phyloP scores from a whole-genome alignment of 169 alveolate species.

The Cryptosporidium sp. region DNA sequence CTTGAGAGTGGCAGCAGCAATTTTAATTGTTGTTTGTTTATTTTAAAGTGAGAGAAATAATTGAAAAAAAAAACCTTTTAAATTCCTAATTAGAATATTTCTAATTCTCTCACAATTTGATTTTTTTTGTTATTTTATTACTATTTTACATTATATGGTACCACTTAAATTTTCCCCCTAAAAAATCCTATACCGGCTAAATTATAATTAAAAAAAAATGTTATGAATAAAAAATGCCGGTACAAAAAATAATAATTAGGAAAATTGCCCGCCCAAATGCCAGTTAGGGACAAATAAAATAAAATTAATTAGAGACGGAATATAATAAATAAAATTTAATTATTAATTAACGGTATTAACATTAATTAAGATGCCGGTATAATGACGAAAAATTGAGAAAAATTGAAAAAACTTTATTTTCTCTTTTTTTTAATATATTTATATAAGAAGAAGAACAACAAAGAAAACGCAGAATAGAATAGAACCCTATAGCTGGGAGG shows the following conservation, averaged over 20 bases:
- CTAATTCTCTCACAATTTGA: not conserved
- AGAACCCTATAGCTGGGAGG: not conserved
- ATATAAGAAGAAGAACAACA: slow-evolving; percentile 5
- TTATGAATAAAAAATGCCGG: not conserved
- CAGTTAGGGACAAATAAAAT: not conserved
- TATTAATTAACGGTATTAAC: not conserved
- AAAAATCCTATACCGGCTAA: not conserved
- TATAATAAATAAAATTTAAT: not conserved
- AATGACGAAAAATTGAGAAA: not conserved
- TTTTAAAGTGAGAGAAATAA: not conserved
- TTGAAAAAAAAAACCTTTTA: not conserved
- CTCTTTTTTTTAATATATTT: not conserved
- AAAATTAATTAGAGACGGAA: slow-evolving; percentile 15
- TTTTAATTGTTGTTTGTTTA: too few relatives aligned
- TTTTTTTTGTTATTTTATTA: too few relatives aligned
- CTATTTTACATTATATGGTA: too few relatives aligned
- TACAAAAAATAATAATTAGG: not conserved
- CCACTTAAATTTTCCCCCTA: not conserved
- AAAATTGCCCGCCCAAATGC: not conserved
- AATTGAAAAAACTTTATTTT: slow-evolving; percentile 7
- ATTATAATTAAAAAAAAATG: not conserved
- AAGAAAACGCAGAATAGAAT: not conserved
- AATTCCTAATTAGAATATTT: too few relatives aligned
- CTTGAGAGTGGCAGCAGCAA: not conserved
- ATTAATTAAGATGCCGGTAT: not conserved